phyloP scores from a whole-genome alignment of 2,329 filamentous ascomycete species.

The Pseudocercospora musae region DNA sequence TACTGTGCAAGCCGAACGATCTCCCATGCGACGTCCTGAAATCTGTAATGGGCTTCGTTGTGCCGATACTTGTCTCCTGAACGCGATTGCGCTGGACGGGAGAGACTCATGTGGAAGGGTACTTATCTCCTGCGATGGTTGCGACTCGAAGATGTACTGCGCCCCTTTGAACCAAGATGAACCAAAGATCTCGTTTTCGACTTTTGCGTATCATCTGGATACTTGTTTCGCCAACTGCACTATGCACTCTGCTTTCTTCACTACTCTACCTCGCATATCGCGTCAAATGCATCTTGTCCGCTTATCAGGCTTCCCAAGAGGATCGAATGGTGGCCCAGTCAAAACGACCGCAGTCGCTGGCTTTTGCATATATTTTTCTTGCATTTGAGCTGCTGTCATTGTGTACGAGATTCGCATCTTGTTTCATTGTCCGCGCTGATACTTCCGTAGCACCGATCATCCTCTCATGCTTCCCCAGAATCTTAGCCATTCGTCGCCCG shows the following conservation, averaged over 20 bases:
- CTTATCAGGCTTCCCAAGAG: not conserved
- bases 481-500: not conserved
- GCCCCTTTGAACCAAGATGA: not conserved
- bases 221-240: not conserved
- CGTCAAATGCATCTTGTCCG: not conserved
- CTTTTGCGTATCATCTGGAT: not conserved
- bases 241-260: not conserved
- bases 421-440: not conserved
- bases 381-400: not conserved
- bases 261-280: not conserved
- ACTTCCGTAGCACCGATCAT: not conserved
- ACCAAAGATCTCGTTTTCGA: not conserved
- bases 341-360: not conserved
- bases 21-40: not conserved
- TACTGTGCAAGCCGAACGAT: not conserved
- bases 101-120: not conserved
- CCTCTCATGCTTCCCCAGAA: not conserved
- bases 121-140: not conserved
- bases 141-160: not conserved
- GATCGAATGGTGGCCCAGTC: not conserved
- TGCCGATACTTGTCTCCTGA: not conserved
- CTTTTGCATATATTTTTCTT: not conserved
- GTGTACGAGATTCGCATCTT: not conserved
- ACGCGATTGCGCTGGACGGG: not conserved
- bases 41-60: not conserved